These are phyloP conservation scores for Coemansia sp. DNA, from an alignment of 192 early-diverging fungal genomes.

Conservation along the genomic window DNA sequence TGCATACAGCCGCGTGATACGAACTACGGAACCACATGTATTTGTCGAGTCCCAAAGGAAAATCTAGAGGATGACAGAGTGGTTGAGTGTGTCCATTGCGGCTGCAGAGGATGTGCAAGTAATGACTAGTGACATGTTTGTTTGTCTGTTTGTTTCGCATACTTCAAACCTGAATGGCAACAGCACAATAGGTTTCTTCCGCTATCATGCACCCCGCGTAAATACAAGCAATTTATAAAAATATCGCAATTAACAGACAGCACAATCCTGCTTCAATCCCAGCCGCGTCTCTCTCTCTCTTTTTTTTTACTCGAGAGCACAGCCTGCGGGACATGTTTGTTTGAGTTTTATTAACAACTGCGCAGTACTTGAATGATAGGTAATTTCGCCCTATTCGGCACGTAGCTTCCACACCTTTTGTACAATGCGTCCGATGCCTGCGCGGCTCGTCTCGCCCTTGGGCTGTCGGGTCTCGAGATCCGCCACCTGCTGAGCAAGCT, in stretches of 20 bases:
- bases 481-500: slow-evolving; percentile 29
- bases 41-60: slow-evolving; percentile 91
- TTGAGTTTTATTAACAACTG: neutral
- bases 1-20: slow-evolving; percentile 98
- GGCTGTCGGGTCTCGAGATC: slow-evolving; percentile 25
- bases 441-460: slow-evolving; percentile 10
- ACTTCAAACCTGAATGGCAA: neutral
- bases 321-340: neutral
- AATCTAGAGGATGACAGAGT: slow-evolving; percentile 88
- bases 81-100: slow-evolving; percentile 94
- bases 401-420: slow-evolving; percentile 45
- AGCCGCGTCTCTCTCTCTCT: neutral
- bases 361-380: neutral
- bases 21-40: slow-evolving; percentile 95
- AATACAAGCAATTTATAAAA: slow-evolving; percentile 10
- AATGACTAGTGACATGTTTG: slow-evolving; percentile 38
- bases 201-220: neutral
- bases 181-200: neutral
- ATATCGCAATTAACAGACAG: slow-evolving; percentile 46
- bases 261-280: neutral
- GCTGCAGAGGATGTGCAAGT: slow-evolving; percentile 79
- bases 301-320: neutral
- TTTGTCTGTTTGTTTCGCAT: neutral
- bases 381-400: neutral
- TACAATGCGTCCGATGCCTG: slow-evolving; percentile 45